Base-by-base conservation (phyloP, 129 eudicot genomes). In the Artemisia annua region DNA sequence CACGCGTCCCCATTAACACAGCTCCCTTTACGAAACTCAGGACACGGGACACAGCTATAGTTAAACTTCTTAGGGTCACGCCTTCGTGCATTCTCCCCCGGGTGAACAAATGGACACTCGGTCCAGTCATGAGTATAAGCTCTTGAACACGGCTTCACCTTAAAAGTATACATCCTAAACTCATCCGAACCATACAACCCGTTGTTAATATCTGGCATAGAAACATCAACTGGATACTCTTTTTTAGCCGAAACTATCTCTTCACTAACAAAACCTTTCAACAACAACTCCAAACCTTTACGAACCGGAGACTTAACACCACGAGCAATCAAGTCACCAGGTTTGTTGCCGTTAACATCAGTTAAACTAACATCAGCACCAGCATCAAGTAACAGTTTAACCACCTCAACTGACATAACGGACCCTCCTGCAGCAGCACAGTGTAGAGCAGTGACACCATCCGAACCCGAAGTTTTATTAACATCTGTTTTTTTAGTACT, bases 121-220 rank as follows among this genome's bases (percentile, higher is more conserved):
- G 98, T 94, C 98, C 98, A 94, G 54, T 94, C 98, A 19, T 94
- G 98, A n/a, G 98, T 85, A 64, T 94, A 94, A 10, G 98, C 98
- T 62, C 98, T 72, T 1, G 98, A 94, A 78, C 98, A 94, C 4
- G 97, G 97, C 88, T 87, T 90, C 69, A 94, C 95, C 69, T 94
- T 94, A 65, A 94, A 94, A 50, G 85, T 82, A 64, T 82, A 94
- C 98, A 94, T 94, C 75, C 98, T 67, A 51, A 94, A 94, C 74
- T 94, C 98, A 44, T 94, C 98, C 0, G 87, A 78, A 0, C 97
- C 88, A 62, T 94, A 94, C 16, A 87, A 26, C 0, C 91, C 96
- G 32, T 58, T 83, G 77, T 94, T 94, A 49, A 94, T 94, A 66
- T 94, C 98, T 35, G 97, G 98, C 70, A 94, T 78, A 1, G 88